phyloP scores from a whole-genome alignment of 129 eudicot species.

The Cynara cardunculus region DNA sequence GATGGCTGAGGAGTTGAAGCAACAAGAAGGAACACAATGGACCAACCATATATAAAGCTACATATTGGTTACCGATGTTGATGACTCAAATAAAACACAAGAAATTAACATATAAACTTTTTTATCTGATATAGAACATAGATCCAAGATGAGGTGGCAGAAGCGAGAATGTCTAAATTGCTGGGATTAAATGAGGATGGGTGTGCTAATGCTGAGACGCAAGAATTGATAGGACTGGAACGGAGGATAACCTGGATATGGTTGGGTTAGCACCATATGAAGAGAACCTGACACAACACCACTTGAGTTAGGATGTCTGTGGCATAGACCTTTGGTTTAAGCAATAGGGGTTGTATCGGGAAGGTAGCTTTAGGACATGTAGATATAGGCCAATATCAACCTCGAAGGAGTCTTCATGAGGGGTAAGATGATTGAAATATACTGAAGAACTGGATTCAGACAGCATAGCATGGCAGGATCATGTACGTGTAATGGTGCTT shows the following conservation, averaged over 20 bases:
- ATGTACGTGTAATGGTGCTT: not conserved
- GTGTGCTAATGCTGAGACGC: not conserved
- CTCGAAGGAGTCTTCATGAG: not conserved
- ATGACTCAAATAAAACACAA: not conserved
- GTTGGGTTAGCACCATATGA: too few species aligned
- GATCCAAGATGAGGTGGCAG: not conserved
- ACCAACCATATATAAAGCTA: slow-evolving; percentile 3
- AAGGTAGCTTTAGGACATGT: not conserved
- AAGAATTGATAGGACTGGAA: too few species aligned
- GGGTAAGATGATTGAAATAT: not conserved
- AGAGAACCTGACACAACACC: not conserved
- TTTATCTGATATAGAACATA: not conserved
- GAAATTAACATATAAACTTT: not conserved
- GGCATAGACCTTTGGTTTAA: not conserved
- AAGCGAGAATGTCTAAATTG: not conserved
- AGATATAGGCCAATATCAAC: not conserved
- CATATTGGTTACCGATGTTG: not conserved
- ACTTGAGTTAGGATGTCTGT: not conserved
- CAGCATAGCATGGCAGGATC: not conserved
- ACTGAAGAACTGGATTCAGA: not conserved
- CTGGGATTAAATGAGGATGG: not conserved
- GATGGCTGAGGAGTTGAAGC: slow-evolving; percentile 6
- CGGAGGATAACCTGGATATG: not conserved
- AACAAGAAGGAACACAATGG: not conserved
- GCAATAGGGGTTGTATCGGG: not conserved